Conservation (phyloP, 176 grass and related monocot species). For the Triticum urartu region DNA sequence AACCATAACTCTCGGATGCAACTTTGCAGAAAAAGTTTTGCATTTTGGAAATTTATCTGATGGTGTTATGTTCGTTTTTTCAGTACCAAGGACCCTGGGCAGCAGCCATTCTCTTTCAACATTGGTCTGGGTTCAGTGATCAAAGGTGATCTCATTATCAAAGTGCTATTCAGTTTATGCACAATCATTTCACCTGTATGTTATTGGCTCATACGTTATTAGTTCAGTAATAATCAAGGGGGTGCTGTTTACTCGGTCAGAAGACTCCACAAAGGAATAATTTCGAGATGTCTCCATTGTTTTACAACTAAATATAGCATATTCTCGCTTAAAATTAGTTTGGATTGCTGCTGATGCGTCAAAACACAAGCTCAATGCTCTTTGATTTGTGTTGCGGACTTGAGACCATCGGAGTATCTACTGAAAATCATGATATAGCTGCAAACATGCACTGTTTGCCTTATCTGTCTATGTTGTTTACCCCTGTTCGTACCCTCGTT, state of each 20-base stretch:
- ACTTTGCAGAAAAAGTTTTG: neutral
- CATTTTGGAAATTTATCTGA: neutral
- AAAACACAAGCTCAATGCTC: neutral
- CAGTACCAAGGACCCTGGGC: constrained; percentile 95
- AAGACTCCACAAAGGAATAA: neutral
- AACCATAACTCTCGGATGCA: neutral
- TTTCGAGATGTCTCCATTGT: neutral
- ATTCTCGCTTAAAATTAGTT: too few species aligned
- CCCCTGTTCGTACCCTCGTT: neutral
- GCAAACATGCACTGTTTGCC: too few species aligned
- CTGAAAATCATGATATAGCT: too few species aligned
- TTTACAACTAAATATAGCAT: neutral
- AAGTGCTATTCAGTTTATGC: neutral
- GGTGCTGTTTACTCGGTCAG: neutral
- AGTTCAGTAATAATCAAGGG: neutral
- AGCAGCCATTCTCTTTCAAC: constrained; percentile 88
- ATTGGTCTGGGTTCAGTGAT: constrained; percentile 79
- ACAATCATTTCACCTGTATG: neutral
- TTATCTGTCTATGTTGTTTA: neutral
- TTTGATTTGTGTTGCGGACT: neutral
- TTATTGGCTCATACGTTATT: neutral
- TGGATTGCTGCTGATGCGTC: neutral
- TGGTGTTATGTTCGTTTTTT: constrained; percentile 15
- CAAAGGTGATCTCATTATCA: constrained; percentile 60
- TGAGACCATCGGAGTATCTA: neutral